These are phyloP conservation scores for Vaccinium darrowii DNA, from an alignment of 148 eudicot genomes.

Conservation along the genomic window DNA sequence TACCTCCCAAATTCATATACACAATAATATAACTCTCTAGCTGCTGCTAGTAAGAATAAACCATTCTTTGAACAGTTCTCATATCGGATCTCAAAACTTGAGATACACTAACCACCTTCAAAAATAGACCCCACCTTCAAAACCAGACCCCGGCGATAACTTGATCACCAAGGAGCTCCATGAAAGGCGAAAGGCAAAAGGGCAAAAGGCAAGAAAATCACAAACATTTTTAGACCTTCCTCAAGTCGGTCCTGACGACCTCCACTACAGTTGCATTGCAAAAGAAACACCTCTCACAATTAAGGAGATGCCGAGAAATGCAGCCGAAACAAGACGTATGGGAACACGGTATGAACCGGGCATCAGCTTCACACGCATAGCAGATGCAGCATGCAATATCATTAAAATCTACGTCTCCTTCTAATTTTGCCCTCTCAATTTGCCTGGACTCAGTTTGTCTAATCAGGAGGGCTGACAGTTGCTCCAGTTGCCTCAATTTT, in stretches of 20 bases:
- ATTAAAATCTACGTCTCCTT: slow-evolving; percentile 51
- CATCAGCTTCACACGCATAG: slow-evolving; percentile 53
- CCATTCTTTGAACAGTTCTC: neutral
- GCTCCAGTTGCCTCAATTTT: slow-evolving; percentile 64
- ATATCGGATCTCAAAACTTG: neutral
- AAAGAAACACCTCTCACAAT: slow-evolving; percentile 90
- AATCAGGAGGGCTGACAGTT: slow-evolving; percentile 55
- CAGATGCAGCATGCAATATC: slow-evolving; percentile 76
- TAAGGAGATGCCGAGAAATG: slow-evolving; percentile 83
- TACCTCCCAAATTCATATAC: slow-evolving; percentile 6
- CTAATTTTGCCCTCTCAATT: slow-evolving; percentile 27
- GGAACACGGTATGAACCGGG: slow-evolving; percentile 72
- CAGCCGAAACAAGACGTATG: slow-evolving; percentile 82
- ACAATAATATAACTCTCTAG: neutral
- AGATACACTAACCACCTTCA: neutral
- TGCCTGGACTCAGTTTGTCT: slow-evolving; percentile 43
- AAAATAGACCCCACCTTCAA: neutral
- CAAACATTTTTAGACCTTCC: slow-evolving; percentile 15
- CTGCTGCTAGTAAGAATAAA: neutral
- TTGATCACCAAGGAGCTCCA: neutral
- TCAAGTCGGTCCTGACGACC: slow-evolving; percentile 39
- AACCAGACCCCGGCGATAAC: neutral
- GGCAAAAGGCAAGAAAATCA: neutral
- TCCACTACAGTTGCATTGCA: slow-evolving; percentile 68
- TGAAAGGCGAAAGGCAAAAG: neutral